Evolutionary conservation across 2,329 filamentous ascomycete genomes (phyloP), one percentile per base, ranked within the genome.

Genomic region (Aspergillus hortae): DNA sequence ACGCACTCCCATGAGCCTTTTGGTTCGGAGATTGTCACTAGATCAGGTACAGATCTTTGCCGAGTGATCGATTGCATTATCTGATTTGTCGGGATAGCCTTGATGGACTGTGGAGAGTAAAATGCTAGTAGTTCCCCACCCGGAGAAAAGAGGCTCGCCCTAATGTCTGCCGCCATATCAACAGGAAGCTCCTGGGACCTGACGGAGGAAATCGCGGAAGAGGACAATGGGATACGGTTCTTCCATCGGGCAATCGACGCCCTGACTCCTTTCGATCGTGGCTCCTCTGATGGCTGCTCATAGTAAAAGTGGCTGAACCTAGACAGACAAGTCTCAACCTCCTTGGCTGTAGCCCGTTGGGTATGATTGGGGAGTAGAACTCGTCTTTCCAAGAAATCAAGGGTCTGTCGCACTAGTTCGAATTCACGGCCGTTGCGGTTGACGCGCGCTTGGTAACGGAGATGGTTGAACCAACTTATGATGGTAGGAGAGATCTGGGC

Each of bases 361-460:
- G 45, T 52, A 11, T 57, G 56, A 38, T 65, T 55, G 3, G 66
- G 49, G 15, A 57, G 55, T 10, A 70, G 52, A 3, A 65, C 63
- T 6, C 42, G 46, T 2, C 61, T 46, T 45, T 68, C 63, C 7
- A 71, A 50, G 47, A 61, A 65, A 2, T 59, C 52, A 5, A 70
- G 56, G 15, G 67, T 66, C 21, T 52, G 53, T 6, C 54, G 47
- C 10, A 69, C 52, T 0, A 62, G 60, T 6, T 59, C 45, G 9
- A 49, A 57, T 51, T 70, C 66, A 11, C 14, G 38, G 5, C 23
- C 15, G n/a, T 35, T 21, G 10, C 17, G 38, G 12, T 41, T 49
- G 3, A 40, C 41, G 10, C 48, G 27, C 14, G 48, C 48, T 14
- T 30, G 32, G 11, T 30, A 14, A 12, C 43, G 57, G 6, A 62